Percentiles rank a stretch among this genome's conserved stretches.
Evolutionary conservation across 2,329 filamentous ascomycete genomes (phyloP).

Genomic region (Tolypocladium album): DNA sequence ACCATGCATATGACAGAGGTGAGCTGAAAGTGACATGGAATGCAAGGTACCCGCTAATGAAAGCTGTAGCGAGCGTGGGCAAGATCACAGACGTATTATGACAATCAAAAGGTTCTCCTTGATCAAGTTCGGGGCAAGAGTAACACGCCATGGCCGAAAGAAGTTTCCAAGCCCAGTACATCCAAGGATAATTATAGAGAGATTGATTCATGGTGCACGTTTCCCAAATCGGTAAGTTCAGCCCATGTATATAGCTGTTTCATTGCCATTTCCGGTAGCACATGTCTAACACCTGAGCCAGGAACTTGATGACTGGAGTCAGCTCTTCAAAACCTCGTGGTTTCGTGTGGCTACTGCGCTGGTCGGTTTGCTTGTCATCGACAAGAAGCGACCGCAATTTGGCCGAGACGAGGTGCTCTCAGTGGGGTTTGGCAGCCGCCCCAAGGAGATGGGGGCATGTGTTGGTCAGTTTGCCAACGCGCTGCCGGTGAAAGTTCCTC

Average conservation of each 20-base stretch:
- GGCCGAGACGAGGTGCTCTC: slow-evolving; percentile 5
- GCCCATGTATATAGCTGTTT: not conserved
- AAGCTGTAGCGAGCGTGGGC: not conserved
- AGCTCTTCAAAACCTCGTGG: slow-evolving; percentile 5
- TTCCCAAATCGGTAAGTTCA: slow-evolving; percentile 1
- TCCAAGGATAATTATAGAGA: not conserved
- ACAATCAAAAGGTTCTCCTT: slow-evolving; percentile 1
- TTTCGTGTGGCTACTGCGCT: slow-evolving; percentile 5
- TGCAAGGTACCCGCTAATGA: not conserved
- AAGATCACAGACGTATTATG: slow-evolving; percentile 1
- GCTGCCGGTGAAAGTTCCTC: slow-evolving; percentile 5
- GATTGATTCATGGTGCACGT: slow-evolving; percentile 3
- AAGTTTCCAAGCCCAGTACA: not conserved
- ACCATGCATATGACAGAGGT: slow-evolving; percentile 5
- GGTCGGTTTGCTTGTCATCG: slow-evolving; percentile 3
- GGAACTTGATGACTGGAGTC: slow-evolving; percentile 5
- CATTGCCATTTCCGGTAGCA: not conserved
- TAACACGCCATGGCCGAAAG: not conserved
- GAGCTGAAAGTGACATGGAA: not conserved
- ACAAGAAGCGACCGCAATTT: slow-evolving; percentile 2
- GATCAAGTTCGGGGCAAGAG: slow-evolving; percentile 1
- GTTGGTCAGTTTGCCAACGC: slow-evolving; percentile 7
- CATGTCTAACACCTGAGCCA: not conserved
- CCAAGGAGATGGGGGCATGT: slow-evolving; percentile 4
- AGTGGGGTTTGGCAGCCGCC: slow-evolving; percentile 4